A percentile compares a stretch with the other conserved stretches of the same genome.
Conservation (phyloP, 345 rosid species). For the Limnanthes douglasii region DNA sequence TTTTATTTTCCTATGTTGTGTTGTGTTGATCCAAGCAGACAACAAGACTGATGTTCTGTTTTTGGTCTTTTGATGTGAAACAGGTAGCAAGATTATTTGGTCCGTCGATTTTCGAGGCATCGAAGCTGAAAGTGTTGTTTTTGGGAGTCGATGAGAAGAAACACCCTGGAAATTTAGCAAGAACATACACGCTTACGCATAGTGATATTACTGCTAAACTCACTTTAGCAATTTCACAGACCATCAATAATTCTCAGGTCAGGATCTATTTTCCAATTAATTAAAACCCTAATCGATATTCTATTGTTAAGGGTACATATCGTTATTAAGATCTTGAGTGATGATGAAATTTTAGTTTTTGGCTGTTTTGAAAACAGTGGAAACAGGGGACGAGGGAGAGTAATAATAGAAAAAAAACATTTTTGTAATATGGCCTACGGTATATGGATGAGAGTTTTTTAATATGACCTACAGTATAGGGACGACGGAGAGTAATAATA, state of each 20-base stretch:
- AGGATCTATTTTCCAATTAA: not conserved
- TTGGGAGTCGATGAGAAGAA: slow-evolving; percentile 85
- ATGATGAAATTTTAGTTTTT: too few relatives aligned
- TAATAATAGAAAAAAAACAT: too few relatives aligned
- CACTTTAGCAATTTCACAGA: slow-evolving; percentile 77
- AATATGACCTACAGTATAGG: too few relatives aligned
- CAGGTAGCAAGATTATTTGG: slow-evolving; percentile 90
- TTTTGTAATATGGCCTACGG: too few relatives aligned
- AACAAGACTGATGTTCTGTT: not conserved
- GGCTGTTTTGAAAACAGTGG: too few relatives aligned
- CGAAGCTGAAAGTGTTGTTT: slow-evolving; percentile 80
- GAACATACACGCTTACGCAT: slow-evolving; percentile 89
- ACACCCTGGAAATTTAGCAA: slow-evolving; percentile 80
- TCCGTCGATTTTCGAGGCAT: slow-evolving; percentile 85
- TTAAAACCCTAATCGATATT: too few relatives aligned
- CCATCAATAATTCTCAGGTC: slow-evolving; percentile 94
- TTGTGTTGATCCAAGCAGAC: not conserved
- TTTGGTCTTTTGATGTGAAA: slow-evolving; percentile 3
- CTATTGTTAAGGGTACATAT: too few relatives aligned
- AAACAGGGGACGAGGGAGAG: too few relatives aligned
- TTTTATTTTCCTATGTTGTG: not conserved
- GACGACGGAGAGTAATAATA: too few relatives aligned
- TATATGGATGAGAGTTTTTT: too few relatives aligned
- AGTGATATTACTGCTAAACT: slow-evolving; percentile 81
- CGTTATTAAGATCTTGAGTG: too few relatives aligned